A percentile compares a stretch with the other conserved stretches of the same genome.
phyloP scores from a whole-genome alignment of 1,139 yeast species.

The Candida glucosophila region DNA sequence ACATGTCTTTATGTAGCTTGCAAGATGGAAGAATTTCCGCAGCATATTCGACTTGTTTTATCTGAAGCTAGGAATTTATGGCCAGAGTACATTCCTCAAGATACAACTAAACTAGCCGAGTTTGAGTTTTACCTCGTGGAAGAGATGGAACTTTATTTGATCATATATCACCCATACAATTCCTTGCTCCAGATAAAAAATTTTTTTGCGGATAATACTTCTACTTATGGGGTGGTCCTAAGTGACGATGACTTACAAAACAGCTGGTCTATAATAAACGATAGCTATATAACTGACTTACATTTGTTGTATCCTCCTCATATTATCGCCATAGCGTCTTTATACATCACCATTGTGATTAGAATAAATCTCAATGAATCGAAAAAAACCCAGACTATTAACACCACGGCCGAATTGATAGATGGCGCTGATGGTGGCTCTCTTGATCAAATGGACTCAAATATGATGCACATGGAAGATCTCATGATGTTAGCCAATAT shows the following conservation, averaged over 20 bases:
- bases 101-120: conserved; percentile 88
- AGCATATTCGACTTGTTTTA: conserved; percentile 76
- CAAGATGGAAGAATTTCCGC: conserved; percentile 93
- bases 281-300: conserved; percentile 80
- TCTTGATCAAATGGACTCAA: conserved; percentile 1
- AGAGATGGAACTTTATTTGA: conserved; percentile 72
- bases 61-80: conserved; percentile 83
- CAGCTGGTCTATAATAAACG: conserved; percentile 85
- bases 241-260: conserved; percentile 71
- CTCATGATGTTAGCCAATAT: conserved; percentile 20
- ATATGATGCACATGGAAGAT: conserved; percentile 30
- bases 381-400: conserved; percentile 2
- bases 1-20: conserved; percentile 86
- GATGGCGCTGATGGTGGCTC: no score
- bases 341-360: conserved; percentile 62
- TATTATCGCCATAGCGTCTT: conserved; percentile 76
- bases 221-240: conserved; percentile 27
- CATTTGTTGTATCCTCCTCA: conserved; percentile 84
- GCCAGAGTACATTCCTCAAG: conserved; percentile 94
- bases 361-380: conserved; percentile 24
- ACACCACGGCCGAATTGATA: conserved; percentile 2
- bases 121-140: conserved; percentile 90
- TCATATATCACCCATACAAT: conserved; percentile 85
- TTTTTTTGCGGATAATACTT: conserved; percentile 23
- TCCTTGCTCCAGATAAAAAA: conserved; percentile 57